Evolutionary conservation across 2,329 filamentous ascomycete species (phyloP).

Genomic region (Elsinoe necatrix): DNA sequence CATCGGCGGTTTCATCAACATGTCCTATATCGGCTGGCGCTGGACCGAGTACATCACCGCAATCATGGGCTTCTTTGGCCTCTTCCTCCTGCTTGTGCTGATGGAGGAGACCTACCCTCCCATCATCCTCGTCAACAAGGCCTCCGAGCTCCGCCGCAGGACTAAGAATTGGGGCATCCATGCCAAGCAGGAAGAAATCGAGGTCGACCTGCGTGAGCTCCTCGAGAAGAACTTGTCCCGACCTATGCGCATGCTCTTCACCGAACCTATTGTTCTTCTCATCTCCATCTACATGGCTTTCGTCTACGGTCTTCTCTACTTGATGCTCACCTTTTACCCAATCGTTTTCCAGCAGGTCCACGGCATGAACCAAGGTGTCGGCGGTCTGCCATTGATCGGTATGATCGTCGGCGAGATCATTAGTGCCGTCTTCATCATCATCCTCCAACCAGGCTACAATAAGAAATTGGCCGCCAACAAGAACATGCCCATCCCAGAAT

Average conservation of each 20-base stretch:
- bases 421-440: conserved; percentile 23
- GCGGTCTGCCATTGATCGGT: conserved; percentile 76
- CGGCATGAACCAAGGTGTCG: conserved; percentile 58
- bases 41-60: conserved; percentile 45
- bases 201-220: conserved; percentile 31
- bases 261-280: conserved; percentile 42
- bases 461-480: conserved; percentile 36
- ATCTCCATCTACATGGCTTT: conserved; percentile 40
- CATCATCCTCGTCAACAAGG: conserved; percentile 49
- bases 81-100: conserved; percentile 44
- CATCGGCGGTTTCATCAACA: conserved; percentile 28
- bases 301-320: conserved; percentile 55
- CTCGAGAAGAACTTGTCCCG: conserved; percentile 31
- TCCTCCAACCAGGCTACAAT: conserved; percentile 25
- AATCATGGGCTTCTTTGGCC: conserved; percentile 48
- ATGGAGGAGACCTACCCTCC: conserved; percentile 52
- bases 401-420: conserved; percentile 40
- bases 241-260: conserved; percentile 42
- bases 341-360: conserved; percentile 69
- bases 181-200: conserved; percentile 39
- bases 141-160: conserved; percentile 44
- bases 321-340: conserved; percentile 78
- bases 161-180: conserved; percentile 56
- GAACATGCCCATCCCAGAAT: conserved; percentile 48
- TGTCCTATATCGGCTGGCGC: conserved; percentile 38